These are phyloP conservation scores for Pythium phragmiticola DNA, from an alignment of 352 stramenopile species.

Conservation along the genomic window DNA sequence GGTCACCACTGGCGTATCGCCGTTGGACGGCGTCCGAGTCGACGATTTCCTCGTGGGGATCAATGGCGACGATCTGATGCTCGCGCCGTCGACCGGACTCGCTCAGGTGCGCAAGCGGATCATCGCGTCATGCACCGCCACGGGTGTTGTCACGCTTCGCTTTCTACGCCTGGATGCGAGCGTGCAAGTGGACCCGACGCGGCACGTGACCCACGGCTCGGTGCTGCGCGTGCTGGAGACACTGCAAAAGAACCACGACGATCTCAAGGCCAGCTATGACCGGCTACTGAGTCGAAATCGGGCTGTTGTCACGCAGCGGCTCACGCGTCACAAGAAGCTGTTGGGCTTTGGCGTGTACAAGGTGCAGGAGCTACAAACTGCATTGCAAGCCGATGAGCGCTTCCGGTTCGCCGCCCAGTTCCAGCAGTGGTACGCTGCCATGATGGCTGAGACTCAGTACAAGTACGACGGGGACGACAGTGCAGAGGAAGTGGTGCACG, in stretches of 20 bases:
- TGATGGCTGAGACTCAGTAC: conserved; percentile 11
- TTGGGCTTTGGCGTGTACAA: conserved; percentile 45
- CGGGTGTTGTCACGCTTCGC: conserved; percentile 41
- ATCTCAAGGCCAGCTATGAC: conserved; percentile 40
- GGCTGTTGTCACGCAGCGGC: conserved; percentile 37
- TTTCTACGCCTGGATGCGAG: conserved; percentile 58
- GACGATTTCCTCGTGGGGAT: conserved; percentile 91
- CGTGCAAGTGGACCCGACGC: conserved; percentile 36
- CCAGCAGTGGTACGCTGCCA: conserved; percentile 39
- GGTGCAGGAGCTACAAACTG: conserved; percentile 20
- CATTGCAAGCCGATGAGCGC: conserved; percentile 37
- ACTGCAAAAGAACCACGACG: conserved; percentile 34
- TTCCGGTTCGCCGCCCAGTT: conserved; percentile 62
- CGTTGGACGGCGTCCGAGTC: conserved; percentile 39
- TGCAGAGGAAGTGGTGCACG: background rate
- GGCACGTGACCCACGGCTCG: conserved; percentile 37
- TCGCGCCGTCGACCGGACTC: conserved; percentile 35
- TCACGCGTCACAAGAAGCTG: conserved; percentile 64
- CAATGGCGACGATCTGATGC: conserved; percentile 50
- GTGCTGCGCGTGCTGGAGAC: conserved; percentile 51
- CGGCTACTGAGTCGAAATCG: conserved; percentile 40
- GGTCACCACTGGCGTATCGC: conserved; percentile 26
- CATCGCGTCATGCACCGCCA: conserved; percentile 16
- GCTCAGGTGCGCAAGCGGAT: conserved; percentile 49
- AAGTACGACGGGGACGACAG: conserved; percentile 4